phyloP scores from a whole-genome alignment of 1,284 basidiomycete species.

The Marasmius sp. region DNA sequence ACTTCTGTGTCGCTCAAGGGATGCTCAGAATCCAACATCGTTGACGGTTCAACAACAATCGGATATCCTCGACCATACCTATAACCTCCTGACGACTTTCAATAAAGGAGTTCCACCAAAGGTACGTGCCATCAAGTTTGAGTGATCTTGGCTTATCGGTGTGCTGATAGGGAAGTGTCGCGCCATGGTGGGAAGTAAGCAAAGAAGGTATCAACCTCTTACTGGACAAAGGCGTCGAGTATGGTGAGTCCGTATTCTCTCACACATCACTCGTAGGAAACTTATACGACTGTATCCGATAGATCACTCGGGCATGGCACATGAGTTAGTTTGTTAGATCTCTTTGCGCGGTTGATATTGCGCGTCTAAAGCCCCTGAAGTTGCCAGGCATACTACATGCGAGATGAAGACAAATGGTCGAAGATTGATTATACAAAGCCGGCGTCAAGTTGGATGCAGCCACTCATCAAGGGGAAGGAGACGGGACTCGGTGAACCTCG shows the following conservation, averaged over 20 bases:
- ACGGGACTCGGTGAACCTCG: slow-evolving; percentile 45
- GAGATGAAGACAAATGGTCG: slow-evolving; percentile 71
- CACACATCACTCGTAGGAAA: not conserved
- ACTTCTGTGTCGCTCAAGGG: slow-evolving; percentile 20
- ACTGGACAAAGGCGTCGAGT: slow-evolving; percentile 74
- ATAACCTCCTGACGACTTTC: slow-evolving; percentile 66
- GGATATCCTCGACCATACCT: slow-evolving; percentile 71
- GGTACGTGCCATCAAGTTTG: slow-evolving; percentile 28
- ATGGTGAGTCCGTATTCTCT: slow-evolving; percentile 44
- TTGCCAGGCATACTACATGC: slow-evolving; percentile 70
- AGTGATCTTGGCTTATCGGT: not conserved
- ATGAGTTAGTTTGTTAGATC: slow-evolving; percentile 40
- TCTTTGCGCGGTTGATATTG: not conserved
- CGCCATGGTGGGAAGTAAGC: slow-evolving; percentile 81
- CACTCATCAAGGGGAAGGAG: slow-evolving; percentile 60
- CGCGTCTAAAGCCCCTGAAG: slow-evolving; percentile 32
- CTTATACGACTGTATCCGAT: not conserved
- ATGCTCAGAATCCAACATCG: slow-evolving; percentile 51
- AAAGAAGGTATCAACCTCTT: slow-evolving; percentile 69
- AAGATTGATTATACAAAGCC: slow-evolving; percentile 68
- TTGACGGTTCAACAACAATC: slow-evolving; percentile 70
- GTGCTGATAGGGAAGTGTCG: slow-evolving; percentile 44
- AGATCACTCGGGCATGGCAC: slow-evolving; percentile 71
- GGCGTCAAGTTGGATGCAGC: slow-evolving; percentile 77
- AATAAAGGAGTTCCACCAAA: slow-evolving; percentile 67